Percentiles rank a stretch among this genome's conserved stretches.
Evolutionary conservation across 257 asterid species (phyloP).

Genomic region (Nyctanthes arbortristis): DNA sequence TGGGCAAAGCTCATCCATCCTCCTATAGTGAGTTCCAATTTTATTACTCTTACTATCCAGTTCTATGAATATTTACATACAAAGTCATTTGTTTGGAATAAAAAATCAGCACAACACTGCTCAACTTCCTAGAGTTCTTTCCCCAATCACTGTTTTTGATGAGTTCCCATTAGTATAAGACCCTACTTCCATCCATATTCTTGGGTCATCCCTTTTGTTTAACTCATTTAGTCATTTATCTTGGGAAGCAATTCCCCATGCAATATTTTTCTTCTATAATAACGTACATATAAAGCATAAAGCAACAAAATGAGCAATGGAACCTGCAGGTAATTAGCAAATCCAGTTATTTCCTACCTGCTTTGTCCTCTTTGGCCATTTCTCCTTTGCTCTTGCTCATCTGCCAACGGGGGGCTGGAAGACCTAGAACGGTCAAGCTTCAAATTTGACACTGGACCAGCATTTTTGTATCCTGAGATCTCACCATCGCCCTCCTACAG

Average conservation of each 20-base stretch:
- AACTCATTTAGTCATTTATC: conserved; percentile 8
- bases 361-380: conserved; percentile 54
- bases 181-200: not conserved
- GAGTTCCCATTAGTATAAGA: not conserved
- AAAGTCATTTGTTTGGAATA: not conserved
- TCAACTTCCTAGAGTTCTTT: not conserved
- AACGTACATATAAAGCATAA: conserved; percentile 5
- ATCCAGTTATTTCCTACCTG: conserved; percentile 45
- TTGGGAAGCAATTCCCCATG: not conserved
- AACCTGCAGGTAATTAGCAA: not conserved
- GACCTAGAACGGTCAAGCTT: conserved; percentile 46
- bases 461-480: conserved; percentile 38
- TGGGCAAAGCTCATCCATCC: not conserved
- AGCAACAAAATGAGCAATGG: conserved; percentile 4
- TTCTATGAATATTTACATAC: not conserved
- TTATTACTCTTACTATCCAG: not conserved
- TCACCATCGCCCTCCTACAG: conserved; percentile 84
- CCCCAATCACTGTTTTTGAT: not conserved
- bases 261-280: conserved; percentile 12
- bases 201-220: not conserved
- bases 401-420: conserved; percentile 35
- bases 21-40: not conserved
- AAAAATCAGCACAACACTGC: not conserved
- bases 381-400: conserved; percentile 52
- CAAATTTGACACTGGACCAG: conserved; percentile 40